These are phyloP conservation scores for Amanita jacksonii DNA, from an alignment of 768 basidiomycete species.

Conservation along the genomic window DNA sequence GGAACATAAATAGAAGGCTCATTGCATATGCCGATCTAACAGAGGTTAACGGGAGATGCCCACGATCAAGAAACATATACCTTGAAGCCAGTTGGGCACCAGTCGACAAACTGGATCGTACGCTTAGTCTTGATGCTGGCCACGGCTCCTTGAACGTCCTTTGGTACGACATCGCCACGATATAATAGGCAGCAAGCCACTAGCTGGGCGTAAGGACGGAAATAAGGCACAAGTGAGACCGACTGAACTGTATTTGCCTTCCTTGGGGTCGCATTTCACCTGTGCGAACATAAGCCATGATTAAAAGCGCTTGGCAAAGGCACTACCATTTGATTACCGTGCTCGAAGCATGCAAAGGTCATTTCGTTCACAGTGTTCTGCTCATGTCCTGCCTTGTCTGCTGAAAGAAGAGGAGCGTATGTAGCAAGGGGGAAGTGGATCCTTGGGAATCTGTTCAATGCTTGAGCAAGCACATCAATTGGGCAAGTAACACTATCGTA, in stretches of 20 bases:
- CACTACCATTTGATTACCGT: constrained; percentile 84
- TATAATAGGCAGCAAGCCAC: constrained; percentile 91
- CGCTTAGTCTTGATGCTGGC: constrained; percentile 94
- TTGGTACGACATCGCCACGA: constrained; percentile 95
- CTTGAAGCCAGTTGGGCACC: constrained; percentile 98
- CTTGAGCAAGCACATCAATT: constrained; percentile 7
- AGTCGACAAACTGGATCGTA: constrained; percentile 97
- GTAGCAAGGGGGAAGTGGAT: constrained; percentile 98
- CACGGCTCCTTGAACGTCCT: constrained; percentile 90
- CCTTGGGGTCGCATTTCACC: constrained; percentile 82
- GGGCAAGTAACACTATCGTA: constrained; percentile 33
- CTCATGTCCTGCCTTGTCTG: constrained; percentile 92
- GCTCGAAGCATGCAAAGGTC: constrained; percentile 97
- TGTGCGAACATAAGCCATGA: not conserved
- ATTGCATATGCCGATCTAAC: constrained; percentile 86
- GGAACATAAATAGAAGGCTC: constrained; percentile 90
- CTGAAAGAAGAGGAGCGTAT: constrained; percentile 88
- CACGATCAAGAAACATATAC: not conserved
- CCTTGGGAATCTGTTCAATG: constrained; percentile 69
- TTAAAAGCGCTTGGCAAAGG: not conserved
- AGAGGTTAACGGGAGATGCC: not conserved
- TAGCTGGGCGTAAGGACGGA: constrained; percentile 21
- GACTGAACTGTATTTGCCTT: constrained; percentile 93
- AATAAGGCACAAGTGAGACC: constrained; percentile 14
- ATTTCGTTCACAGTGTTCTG: constrained; percentile 97